Percentiles rank a stretch among this genome's conserved stretches.
These are phyloP conservation scores for Isoetes taiwanensis DNA, from an alignment of 75 land plant species.

Conservation along the genomic window DNA sequence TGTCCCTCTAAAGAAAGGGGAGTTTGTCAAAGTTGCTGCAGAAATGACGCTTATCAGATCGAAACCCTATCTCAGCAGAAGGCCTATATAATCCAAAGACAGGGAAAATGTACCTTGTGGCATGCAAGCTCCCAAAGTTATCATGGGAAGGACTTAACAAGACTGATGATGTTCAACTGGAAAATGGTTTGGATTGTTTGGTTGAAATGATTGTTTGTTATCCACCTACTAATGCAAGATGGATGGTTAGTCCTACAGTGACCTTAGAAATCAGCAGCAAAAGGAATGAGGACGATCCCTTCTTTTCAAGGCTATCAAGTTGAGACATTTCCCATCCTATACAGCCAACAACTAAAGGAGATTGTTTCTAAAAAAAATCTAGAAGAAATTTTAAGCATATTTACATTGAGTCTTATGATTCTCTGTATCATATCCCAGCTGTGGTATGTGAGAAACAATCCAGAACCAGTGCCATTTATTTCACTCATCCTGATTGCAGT, in stretches of 20 bases:
- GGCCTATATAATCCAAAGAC: slow-evolving; percentile 44
- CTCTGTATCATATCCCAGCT: slow-evolving; percentile 42
- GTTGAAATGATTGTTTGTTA: slow-evolving; percentile 41
- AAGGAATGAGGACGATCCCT: slow-evolving; percentile 35
- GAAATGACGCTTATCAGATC: slow-evolving; percentile 23
- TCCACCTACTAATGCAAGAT: slow-evolving; percentile 44
- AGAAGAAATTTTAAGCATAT: slow-evolving; percentile 35
- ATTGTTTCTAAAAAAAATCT: slow-evolving; percentile 40
- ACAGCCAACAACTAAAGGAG: slow-evolving; percentile 41
- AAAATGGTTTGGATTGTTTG: slow-evolving; percentile 49
- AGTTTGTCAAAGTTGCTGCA: slow-evolving; percentile 42
- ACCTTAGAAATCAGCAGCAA: slow-evolving; percentile 35
- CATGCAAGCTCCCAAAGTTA: slow-evolving; percentile 39
- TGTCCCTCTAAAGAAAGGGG: too few relatives aligned
- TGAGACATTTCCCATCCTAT: slow-evolving; percentile 51
- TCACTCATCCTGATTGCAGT: slow-evolving; percentile 60
- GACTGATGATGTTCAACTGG: slow-evolving; percentile 29
- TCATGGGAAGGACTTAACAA: slow-evolving; percentile 26
- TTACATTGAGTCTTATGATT: slow-evolving; percentile 38
- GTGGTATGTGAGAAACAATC: slow-evolving; percentile 25
- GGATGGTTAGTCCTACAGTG: slow-evolving; percentile 48
- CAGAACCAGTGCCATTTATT: slow-evolving; percentile 36
- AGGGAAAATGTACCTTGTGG: slow-evolving; percentile 50
- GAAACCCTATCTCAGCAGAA: slow-evolving; percentile 33
- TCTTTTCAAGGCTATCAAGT: slow-evolving; percentile 29